Evolutionary conservation across 202 grass and related monocot species (phyloP), one percentile per base, ranked within the genome.

Genomic region (Hordeum pubiflorum): DNA sequence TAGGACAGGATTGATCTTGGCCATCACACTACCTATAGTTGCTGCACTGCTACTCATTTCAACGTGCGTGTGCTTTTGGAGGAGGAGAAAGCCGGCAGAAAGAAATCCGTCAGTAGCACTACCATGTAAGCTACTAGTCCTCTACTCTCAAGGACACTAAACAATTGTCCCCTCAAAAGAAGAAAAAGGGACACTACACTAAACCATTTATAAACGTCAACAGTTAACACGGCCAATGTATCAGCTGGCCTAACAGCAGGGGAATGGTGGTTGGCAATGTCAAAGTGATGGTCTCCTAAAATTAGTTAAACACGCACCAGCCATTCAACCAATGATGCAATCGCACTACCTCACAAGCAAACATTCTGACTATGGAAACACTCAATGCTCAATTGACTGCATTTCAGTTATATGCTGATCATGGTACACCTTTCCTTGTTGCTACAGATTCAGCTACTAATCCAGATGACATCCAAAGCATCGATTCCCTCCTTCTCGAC

Each of bases 401-500:
- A 48, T 48, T 48, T 17, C 44, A 48, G 44, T 15, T 48, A 48
- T 48, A 48, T 15, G 44, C 11, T 17, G 3, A 10, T 77, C 36
- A 59, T 26, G 21, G 62, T 58, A 0, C 63, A 24, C 69, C 2
- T 75, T 75, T 9, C 62, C 57, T 5, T 73, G 5, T 50, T 58
- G 44, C 4, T n/a, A 54, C 74, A 92, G 87, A 84, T 84, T 82
- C 81, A 61, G 54, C 52, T 54, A n/a, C 50, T 40, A 59, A 86
- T 22, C 57, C 29, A 56, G 76, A 64, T 4, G 56, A 85, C 18
- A 79, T 83, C 10, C 40, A 58, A 63, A 79, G 32, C 38, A 55
- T 81, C 0, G 44, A 95, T 21, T 86, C 93, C 9, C 82, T 95
- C 75, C 27, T 90, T 6, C 12, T 92, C 2, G 72, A 82, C 27